phyloP scores from a whole-genome alignment of 345 rosid genomes.

The Populus davidiana region DNA sequence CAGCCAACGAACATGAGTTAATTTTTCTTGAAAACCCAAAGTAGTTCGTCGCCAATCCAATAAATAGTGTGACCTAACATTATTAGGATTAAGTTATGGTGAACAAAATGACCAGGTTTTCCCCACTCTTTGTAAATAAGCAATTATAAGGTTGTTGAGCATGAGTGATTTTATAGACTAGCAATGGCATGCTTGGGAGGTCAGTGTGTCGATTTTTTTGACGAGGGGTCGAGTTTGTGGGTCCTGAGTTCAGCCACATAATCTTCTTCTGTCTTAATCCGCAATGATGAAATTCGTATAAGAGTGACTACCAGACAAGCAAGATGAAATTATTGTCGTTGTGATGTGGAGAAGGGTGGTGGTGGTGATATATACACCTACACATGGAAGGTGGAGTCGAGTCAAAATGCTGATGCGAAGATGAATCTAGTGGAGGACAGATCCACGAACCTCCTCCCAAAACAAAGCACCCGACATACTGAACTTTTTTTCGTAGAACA shows the following conservation, averaged over 20 bases:
- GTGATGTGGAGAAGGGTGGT: not conserved
- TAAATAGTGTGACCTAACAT: not conserved
- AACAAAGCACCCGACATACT: slow-evolving; percentile 18
- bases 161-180: not conserved
- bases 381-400: not conserved
- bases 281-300: not conserved
- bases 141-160: not conserved
- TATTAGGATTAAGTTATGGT: not conserved
- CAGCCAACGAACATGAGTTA: not conserved
- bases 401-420: slow-evolving; percentile 9
- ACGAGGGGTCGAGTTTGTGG: not conserved
- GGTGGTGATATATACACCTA: not conserved
- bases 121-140: not conserved
- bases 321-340: not conserved
- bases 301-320: not conserved
- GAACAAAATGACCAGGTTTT: not conserved
- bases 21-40: not conserved
- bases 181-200: not conserved
- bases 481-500: slow-evolving; percentile 6
- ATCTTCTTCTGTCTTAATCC: not conserved
- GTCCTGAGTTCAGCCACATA: not conserved
- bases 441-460: slow-evolving; percentile 29
- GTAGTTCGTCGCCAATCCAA: not conserved
- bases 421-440: slow-evolving; percentile 18
- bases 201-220: not conserved